Conservation (phyloP, 106 monocot species). For the Dioscorea zingiberensis region DNA sequence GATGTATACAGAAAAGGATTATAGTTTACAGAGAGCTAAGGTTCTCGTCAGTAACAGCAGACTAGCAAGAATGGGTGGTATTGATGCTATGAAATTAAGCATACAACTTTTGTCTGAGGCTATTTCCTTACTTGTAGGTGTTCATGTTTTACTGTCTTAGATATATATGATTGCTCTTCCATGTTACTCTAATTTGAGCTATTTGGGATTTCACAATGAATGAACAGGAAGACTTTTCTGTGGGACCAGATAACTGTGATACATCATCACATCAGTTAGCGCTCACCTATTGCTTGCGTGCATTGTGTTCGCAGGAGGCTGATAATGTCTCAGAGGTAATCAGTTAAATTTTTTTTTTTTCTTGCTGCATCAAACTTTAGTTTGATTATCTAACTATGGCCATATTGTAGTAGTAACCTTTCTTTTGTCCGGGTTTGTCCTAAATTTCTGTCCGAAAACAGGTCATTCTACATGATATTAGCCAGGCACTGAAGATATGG, state of each 20-base stretch:
- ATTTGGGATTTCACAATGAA: too few species aligned
- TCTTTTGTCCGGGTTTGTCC: too few species aligned
- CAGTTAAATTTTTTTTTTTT: background rate
- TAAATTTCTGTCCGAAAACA: background rate
- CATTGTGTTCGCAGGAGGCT: slow-evolving; percentile 19
- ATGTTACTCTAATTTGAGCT: too few species aligned
- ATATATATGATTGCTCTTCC: too few species aligned
- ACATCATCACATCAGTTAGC: slow-evolving; percentile 17
- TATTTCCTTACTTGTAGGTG: slow-evolving; percentile 25
- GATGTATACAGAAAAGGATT: slow-evolving; percentile 19
- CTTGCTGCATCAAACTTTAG: background rate
- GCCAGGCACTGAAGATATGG: background rate
- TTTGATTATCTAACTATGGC: too few species aligned
- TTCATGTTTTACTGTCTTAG: background rate
- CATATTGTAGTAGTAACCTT: too few species aligned
- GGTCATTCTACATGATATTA: slow-evolving; percentile 1
- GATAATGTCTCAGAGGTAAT: slow-evolving; percentile 19
- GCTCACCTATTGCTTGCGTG: slow-evolving; percentile 26
- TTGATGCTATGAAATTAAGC: slow-evolving; percentile 19
- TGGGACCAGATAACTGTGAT: too few species aligned
- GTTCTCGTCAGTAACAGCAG: slow-evolving; percentile 27
- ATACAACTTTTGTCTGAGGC: slow-evolving; percentile 24
- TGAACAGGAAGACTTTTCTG: too few species aligned
- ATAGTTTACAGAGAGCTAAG: slow-evolving; percentile 14
- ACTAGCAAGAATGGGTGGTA: slow-evolving; percentile 18